Conservation (phyloP, 2,329 filamentous ascomycete species). For the Penicillium sp. region DNA sequence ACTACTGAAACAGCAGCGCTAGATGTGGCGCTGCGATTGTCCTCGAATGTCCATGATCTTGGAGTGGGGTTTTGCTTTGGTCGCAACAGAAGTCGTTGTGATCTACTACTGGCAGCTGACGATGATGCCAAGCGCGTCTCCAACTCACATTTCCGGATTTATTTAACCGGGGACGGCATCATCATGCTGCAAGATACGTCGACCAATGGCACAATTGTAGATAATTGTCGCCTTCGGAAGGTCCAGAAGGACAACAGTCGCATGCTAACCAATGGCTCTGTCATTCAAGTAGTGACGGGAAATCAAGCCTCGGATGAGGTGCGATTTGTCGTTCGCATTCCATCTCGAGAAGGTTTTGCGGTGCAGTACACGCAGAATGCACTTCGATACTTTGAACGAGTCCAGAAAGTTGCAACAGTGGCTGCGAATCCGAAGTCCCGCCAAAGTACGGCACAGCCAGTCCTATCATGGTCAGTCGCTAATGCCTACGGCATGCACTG, state of each 20-base stretch:
- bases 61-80: slow-evolving; percentile 78
- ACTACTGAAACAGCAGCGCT: slow-evolving; percentile 29
- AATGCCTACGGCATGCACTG: slow-evolving; percentile 62
- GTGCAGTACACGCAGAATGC: slow-evolving; percentile 64
- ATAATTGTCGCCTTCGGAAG: slow-evolving; percentile 61
- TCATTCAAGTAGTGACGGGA: slow-evolving; percentile 61
- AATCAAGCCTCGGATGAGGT: slow-evolving; percentile 55
- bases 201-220: slow-evolving; percentile 91
- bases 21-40: slow-evolving; percentile 76
- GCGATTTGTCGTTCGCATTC: slow-evolving; percentile 79
- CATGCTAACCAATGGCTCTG: slow-evolving; percentile 65
- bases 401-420: slow-evolving; percentile 24
- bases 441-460: slow-evolving; percentile 21
- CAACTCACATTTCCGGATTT: slow-evolving; percentile 95
- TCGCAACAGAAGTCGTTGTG: slow-evolving; percentile 64
- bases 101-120: slow-evolving; percentile 63
- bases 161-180: slow-evolving; percentile 74
- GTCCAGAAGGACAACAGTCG: slow-evolving; percentile 47
- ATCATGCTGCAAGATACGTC: slow-evolving; percentile 92
- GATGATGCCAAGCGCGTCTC: slow-evolving; percentile 71
- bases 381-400: slow-evolving; percentile 54
- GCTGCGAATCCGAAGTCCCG: slow-evolving; percentile 20
- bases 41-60: slow-evolving; percentile 63
- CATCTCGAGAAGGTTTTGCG: slow-evolving; percentile 64
- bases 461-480: slow-evolving; percentile 31